Conservation (phyloP, 495 filamentous ascomycete species). For the Poronia punctata region DNA sequence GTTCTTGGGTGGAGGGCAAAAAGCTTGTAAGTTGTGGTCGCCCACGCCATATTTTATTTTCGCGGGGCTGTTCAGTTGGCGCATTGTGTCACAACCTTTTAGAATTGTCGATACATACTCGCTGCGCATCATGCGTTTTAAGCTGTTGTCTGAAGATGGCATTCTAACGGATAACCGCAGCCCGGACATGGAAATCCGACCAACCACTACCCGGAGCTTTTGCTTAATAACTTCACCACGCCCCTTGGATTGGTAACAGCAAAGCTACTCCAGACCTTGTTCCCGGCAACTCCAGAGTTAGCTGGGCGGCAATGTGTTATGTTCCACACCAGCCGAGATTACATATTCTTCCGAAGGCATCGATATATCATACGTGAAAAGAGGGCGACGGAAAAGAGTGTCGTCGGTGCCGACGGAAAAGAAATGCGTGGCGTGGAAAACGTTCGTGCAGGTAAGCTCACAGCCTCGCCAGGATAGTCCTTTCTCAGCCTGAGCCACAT, state of each 20-base stretch:
- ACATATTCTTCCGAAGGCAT: conserved; percentile 86
- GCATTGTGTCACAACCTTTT: too few species aligned
- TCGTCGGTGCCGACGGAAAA: conserved; percentile 81
- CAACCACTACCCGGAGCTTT: conserved; percentile 84
- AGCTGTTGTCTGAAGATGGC: too few species aligned
- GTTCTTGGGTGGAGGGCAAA: conserved; percentile 79
- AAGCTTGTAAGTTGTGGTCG: conserved; percentile 44
- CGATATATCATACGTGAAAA: conserved; percentile 91
- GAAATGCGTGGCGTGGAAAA: conserved; percentile 73
- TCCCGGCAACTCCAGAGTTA: conserved; percentile 76
- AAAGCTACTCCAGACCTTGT: conserved; percentile 73
- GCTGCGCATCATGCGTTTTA: too few species aligned
- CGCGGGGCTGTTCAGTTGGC: too few species aligned
- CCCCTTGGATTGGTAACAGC: conserved; percentile 87
- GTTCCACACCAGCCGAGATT: conserved; percentile 92
- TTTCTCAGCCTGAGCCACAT: neutral
- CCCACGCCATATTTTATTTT: neutral
- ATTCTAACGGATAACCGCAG: too few species aligned
- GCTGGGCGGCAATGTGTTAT: conserved; percentile 77
- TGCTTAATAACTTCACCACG: conserved; percentile 93
- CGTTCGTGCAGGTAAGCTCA: conserved; percentile 60
- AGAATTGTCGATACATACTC: too few species aligned
- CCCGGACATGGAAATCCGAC: conserved; percentile 51
- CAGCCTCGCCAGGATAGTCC: too few species aligned
- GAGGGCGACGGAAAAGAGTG: conserved; percentile 73